Conservation (phyloP, 495 filamentous ascomycete species). For the Tuber umbilicatum region DNA sequence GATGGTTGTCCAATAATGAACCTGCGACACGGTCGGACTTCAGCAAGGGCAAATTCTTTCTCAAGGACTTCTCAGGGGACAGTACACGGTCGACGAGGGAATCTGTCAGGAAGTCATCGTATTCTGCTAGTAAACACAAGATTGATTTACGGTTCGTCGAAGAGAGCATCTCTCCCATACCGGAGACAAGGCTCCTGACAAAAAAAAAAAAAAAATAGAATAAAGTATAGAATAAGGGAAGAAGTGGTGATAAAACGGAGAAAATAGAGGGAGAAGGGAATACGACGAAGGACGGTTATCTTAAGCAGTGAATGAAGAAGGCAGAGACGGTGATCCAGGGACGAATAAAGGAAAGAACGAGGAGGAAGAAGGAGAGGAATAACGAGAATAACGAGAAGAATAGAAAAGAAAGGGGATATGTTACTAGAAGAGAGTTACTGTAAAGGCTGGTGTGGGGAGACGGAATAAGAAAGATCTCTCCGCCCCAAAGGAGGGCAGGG, state of each 20-base stretch:
- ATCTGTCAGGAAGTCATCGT: conserved; percentile 96
- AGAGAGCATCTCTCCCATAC: conserved; percentile 43
- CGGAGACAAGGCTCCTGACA: neutral
- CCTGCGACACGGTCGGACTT: conserved; percentile 49
- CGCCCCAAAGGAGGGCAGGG: neutral
- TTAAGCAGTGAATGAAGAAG: neutral
- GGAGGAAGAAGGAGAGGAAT: neutral
- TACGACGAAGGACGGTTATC: neutral
- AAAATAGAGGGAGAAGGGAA: neutral
- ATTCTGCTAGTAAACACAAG: conserved; percentile 75
- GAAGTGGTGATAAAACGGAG: neutral
- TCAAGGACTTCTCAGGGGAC: conserved; percentile 30
- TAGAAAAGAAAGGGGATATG: neutral
- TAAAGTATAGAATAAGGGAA: neutral
- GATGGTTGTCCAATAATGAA: conserved; percentile 90
- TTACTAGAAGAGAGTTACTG: neutral
- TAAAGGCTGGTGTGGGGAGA: neutral
- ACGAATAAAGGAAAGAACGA: neutral
- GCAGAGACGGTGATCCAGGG: neutral
- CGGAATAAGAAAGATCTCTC: conserved; percentile 1
- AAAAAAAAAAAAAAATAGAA: neutral
- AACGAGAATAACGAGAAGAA: neutral
- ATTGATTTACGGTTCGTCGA: conserved; percentile 68
- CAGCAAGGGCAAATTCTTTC: conserved; percentile 12
- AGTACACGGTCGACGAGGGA: conserved; percentile 87